Percentiles rank a stretch among this genome's conserved stretches.
phyloP scores from a whole-genome alignment of 2,329 filamentous ascomycete genomes.

The Phoma sp. region DNA sequence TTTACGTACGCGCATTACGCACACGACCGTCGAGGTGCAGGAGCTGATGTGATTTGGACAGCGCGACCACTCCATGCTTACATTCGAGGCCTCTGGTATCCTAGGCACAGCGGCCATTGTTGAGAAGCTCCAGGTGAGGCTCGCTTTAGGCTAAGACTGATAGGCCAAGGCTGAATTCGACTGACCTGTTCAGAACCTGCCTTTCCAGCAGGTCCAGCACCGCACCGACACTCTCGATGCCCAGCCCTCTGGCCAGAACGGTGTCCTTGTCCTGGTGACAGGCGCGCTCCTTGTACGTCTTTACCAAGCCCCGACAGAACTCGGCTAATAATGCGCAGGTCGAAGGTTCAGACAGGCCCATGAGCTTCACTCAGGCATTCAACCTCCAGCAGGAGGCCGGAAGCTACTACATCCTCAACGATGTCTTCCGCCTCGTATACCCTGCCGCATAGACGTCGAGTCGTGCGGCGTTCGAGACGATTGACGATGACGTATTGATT shows the following conservation, averaged over 20 bases:
- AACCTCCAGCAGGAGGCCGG: constrained; percentile 77
- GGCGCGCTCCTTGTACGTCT: constrained; percentile 77
- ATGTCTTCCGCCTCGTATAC: constrained; percentile 91
- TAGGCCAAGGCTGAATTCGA: not conserved
- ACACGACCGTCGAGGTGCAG: not conserved
- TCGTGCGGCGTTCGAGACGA: constrained; percentile 9
- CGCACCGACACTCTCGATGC: constrained; percentile 78
- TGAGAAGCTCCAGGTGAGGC: constrained; percentile 79
- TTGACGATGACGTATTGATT: constrained; percentile 16
- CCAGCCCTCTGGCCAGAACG: constrained; percentile 72
- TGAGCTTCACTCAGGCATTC: constrained; percentile 92
- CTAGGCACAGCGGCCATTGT: constrained; percentile 71
- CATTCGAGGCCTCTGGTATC: constrained; percentile 77
- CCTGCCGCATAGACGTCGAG: constrained; percentile 44
- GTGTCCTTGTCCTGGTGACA: constrained; percentile 86
- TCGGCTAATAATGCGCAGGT: constrained; percentile 58
- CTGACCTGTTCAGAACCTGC: constrained; percentile 65
- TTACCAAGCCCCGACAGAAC: not conserved
- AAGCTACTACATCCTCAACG: constrained; percentile 85
- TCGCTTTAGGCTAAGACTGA: not conserved
- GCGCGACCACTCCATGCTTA: constrained; percentile 88
- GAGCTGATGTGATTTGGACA: constrained; percentile 48
- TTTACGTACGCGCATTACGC: constrained; percentile 73
- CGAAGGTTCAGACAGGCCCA: constrained; percentile 82
- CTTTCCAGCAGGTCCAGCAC: constrained; percentile 83